Conservation (phyloP, 371 early-diverging fungal genomes). For the Mortierella sp. region DNA sequence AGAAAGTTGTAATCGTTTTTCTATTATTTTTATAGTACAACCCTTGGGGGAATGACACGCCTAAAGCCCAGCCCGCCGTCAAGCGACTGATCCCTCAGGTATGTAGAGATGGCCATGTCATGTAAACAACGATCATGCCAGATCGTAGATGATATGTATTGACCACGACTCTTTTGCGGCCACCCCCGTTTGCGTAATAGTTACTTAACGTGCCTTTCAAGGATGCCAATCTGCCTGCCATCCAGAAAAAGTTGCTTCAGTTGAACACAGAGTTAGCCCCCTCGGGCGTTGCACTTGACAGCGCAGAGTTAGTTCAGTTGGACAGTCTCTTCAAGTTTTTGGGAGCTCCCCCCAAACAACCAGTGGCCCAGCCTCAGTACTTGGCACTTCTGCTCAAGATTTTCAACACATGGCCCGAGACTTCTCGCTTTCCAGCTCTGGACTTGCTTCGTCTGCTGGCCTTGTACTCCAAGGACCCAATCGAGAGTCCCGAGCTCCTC, state of each 20-base stretch:
- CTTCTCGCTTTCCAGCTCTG: slow-evolving; percentile 85
- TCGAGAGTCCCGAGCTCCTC: slow-evolving; percentile 42
- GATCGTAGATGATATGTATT: no score
- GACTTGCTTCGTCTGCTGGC: slow-evolving; percentile 86
- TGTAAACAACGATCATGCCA: background rate
- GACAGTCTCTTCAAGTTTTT: slow-evolving; percentile 58
- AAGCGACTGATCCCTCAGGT: slow-evolving; percentile 51
- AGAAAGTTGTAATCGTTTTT: background rate
- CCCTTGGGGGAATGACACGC: slow-evolving; percentile 57
- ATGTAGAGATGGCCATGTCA: slow-evolving; percentile 33
- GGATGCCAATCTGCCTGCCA: slow-evolving; percentile 80
- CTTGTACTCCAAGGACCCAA: slow-evolving; percentile 60
- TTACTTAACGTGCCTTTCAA: slow-evolving; percentile 72
- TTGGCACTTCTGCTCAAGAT: slow-evolving; percentile 59
- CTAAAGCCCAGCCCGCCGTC: slow-evolving; percentile 35
- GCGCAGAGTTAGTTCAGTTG: slow-evolving; percentile 59
- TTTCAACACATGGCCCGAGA: slow-evolving; percentile 71
- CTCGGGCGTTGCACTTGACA: slow-evolving; percentile 42
- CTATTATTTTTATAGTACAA: slow-evolving; percentile 30
- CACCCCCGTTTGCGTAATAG: slow-evolving; percentile 34
- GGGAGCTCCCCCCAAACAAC: slow-evolving; percentile 58
- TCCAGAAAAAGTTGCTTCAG: slow-evolving; percentile 79
- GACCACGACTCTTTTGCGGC: no score
- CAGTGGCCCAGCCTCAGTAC: slow-evolving; percentile 29
- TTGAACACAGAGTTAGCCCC: slow-evolving; percentile 64